phyloP scores from a whole-genome alignment of 306 rosid species.

The Rosa chinensis region DNA sequence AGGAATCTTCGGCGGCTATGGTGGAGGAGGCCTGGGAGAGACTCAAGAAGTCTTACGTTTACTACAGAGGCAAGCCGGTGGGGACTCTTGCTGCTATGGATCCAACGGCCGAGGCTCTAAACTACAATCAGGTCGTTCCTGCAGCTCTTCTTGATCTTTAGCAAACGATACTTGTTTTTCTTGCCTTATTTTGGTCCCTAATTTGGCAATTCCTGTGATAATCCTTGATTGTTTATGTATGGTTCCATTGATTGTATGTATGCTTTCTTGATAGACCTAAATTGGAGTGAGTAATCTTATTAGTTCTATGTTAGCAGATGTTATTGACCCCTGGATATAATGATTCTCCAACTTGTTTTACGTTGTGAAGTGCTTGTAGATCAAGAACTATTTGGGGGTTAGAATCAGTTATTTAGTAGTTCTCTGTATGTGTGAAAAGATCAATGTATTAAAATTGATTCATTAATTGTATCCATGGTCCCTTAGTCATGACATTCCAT shows the following conservation, averaged over 20 bases:
- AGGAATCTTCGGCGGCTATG: neutral
- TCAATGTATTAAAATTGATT: too few relatives aligned
- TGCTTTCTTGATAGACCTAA: too few relatives aligned
- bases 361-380: too few relatives aligned
- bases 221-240: neutral
- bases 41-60: constrained; percentile 17
- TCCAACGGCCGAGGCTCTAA: constrained; percentile 25
- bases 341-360: too few relatives aligned
- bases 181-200: neutral
- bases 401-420: too few relatives aligned
- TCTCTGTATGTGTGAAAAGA: too few relatives aligned
- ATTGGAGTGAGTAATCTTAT: neutral
- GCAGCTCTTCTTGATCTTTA: neutral
- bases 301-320: neutral
- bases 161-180: neutral
- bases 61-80: constrained; percentile 22
- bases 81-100: constrained; percentile 37
- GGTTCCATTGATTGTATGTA: too few relatives aligned
- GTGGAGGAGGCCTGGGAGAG: constrained; percentile 34
- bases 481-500: too few relatives aligned
- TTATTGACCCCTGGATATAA: too few relatives aligned
- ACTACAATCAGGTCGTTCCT: constrained; percentile 27
- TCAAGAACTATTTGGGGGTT: neutral
- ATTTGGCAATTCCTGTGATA: neutral
- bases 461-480: too few relatives aligned